These are phyloP conservation scores for Ilex paraguariensis DNA, from an alignment of 305 asterid genomes.

Conservation along the genomic window DNA sequence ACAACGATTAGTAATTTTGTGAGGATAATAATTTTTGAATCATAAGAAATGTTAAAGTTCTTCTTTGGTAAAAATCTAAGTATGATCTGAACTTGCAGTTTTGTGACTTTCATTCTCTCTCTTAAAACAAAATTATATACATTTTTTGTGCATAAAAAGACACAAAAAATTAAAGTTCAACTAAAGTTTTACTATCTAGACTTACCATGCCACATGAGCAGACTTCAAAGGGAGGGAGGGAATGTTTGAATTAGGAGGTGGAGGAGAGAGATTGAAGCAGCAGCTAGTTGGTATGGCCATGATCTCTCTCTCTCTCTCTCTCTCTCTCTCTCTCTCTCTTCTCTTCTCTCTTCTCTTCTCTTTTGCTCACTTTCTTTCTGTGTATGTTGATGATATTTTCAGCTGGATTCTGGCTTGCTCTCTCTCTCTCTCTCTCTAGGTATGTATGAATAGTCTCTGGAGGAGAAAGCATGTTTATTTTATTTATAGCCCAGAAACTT, in stretches of 20 bases:
- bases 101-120: too few species aligned
- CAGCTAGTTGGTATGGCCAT: constrained; percentile 41
- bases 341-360: too few species aligned
- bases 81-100: too few species aligned
- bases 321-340: too few species aligned
- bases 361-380: not conserved
- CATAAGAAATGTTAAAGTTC: too few species aligned
- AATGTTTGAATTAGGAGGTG: constrained; percentile 13
- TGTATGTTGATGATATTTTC: too few species aligned
- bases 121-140: too few species aligned
- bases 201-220: constrained; percentile 27
- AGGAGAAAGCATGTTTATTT: not conserved
- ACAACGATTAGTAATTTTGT: too few species aligned
- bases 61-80: too few species aligned
- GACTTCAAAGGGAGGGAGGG: constrained; percentile 16
- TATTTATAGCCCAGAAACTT: too few species aligned
- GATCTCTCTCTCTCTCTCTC: not conserved
- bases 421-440: not conserved
- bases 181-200: not conserved
- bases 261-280: constrained; percentile 35
- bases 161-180: not conserved
- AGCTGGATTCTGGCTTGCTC: not conserved
- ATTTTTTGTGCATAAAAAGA: not conserved
- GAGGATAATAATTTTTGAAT: too few species aligned
- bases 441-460: not conserved